Percentiles rank a stretch among this genome's conserved stretches.
phyloP scores from a whole-genome alignment of 1,139 yeast genomes.

The Blastobotrys ciferrii region DNA sequence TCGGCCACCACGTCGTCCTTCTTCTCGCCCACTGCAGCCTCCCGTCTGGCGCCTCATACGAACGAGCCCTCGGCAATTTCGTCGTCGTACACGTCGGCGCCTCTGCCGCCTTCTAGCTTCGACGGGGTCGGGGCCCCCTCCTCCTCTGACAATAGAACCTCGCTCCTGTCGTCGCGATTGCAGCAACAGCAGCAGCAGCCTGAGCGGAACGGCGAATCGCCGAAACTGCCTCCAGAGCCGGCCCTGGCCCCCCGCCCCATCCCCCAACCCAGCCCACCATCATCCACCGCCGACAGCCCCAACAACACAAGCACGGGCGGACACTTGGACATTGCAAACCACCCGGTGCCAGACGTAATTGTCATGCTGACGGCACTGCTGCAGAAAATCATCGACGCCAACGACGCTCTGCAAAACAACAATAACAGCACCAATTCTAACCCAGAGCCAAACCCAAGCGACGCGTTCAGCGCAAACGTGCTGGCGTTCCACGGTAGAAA shows the following conservation, averaged over 20 bases:
- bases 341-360: slow-evolving; percentile 76
- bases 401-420: slow-evolving; percentile 77
- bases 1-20: slow-evolving; percentile 23
- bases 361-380: slow-evolving; percentile 81
- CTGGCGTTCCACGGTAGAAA: slow-evolving; percentile 94
- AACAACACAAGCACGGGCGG: not conserved
- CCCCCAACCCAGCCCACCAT: slow-evolving; percentile 2
- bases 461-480: slow-evolving; percentile 61
- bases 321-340: slow-evolving; percentile 77
- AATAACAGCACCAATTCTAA: slow-evolving; percentile 53
- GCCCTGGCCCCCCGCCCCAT: not conserved
- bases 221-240: not conserved
- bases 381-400: slow-evolving; percentile 87
- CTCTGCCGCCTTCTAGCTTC: slow-evolving; percentile 6
- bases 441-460: slow-evolving; percentile 19
- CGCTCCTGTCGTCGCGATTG: not conserved
- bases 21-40: slow-evolving; percentile 31
- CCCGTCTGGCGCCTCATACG: slow-evolving; percentile 31
- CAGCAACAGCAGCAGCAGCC: slow-evolving; percentile 15
- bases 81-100: slow-evolving; percentile 31
- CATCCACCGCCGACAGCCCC: slow-evolving; percentile 1
- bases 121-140: not conserved
- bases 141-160: not conserved
- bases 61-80: slow-evolving; percentile 35
- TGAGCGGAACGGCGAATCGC: not conserved